Evolutionary conservation across 352 stramenopile species (phyloP).

Genomic region (Phytopythium aichiense): DNA sequence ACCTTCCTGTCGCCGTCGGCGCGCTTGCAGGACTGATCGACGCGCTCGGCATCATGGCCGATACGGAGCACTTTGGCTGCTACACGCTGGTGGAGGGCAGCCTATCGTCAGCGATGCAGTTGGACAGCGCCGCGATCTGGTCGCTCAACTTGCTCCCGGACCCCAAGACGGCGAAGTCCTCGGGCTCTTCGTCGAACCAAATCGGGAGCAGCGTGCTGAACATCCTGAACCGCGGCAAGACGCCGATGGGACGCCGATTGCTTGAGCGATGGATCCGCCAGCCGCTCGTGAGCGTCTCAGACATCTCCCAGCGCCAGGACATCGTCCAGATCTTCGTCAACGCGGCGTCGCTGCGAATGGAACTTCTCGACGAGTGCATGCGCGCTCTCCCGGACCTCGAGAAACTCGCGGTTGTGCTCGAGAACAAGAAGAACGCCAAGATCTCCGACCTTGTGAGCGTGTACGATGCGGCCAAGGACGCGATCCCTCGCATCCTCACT

Average conservation of each 20-base stretch:
- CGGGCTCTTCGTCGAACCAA: constrained; percentile 19
- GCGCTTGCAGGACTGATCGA: constrained; percentile 67
- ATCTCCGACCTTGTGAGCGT: constrained; percentile 80
- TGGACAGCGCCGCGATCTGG: constrained; percentile 90
- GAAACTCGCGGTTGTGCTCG: constrained; percentile 56
- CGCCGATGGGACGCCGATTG: constrained; percentile 89
- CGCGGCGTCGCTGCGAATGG: constrained; percentile 79
- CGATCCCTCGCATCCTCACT: constrained; percentile 59
- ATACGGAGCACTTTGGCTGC: constrained; percentile 67
- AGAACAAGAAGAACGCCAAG: constrained; percentile 70
- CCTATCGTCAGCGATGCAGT: constrained; percentile 87
- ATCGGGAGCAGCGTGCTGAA: constrained; percentile 88
- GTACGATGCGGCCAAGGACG: constrained; percentile 72
- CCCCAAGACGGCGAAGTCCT: constrained; percentile 32
- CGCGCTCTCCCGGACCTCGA: constrained; percentile 79
- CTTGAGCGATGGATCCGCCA: constrained; percentile 97
- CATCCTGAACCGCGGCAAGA: constrained; percentile 94
- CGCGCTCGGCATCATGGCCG: constrained; percentile 59
- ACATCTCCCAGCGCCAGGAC: constrained; percentile 89
- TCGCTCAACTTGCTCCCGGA: constrained; percentile 92
- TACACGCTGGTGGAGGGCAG: constrained; percentile 64
- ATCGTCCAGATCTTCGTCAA: constrained; percentile 92
- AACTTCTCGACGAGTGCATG: constrained; percentile 88
- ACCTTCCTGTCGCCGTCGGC: constrained; percentile 65
- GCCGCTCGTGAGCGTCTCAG: constrained; percentile 87